A percentile compares a stretch with the other conserved stretches of the same genome.
These are phyloP conservation scores for Triadica sebifera DNA, from an alignment of 345 rosid species.

Conservation along the genomic window DNA sequence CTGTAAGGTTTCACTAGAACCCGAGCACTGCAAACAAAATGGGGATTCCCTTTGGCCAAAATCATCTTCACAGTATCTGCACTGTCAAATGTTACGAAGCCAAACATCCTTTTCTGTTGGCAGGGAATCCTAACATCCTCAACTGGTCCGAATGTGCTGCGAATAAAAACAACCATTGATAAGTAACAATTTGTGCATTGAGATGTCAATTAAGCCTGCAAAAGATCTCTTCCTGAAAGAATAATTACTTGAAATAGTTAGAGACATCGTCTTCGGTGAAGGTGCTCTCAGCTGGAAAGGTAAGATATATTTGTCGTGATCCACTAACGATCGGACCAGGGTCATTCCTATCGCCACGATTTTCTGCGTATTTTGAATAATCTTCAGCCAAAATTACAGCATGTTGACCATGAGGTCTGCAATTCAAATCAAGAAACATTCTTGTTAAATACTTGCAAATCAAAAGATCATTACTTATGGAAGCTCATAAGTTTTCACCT, in stretches of 20 bases:
- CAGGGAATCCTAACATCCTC: constrained; percentile 74
- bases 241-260: constrained; percentile 49
- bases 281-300: constrained; percentile 65
- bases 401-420: constrained; percentile 81
- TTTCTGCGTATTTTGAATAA: constrained; percentile 43
- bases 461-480: not conserved
- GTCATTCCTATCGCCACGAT: constrained; percentile 40
- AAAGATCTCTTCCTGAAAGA: not conserved
- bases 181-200: not conserved
- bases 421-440: constrained; percentile 7
- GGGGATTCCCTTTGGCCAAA: constrained; percentile 64
- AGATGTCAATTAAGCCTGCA: not conserved
- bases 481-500: constrained; percentile 33
- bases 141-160: constrained; percentile 57
- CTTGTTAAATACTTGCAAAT: not conserved
- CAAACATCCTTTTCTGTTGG: constrained; percentile 69
- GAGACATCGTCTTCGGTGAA: constrained; percentile 68
- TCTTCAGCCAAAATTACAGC: constrained; percentile 60
- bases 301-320: constrained; percentile 60
- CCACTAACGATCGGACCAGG: constrained; percentile 47
- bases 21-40: constrained; percentile 67
- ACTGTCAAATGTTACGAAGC: constrained; percentile 60
- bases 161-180: constrained; percentile 11
- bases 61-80: constrained; percentile 56
- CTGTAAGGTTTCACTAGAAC: constrained; percentile 72